phyloP scores from a whole-genome alignment of 306 rosid genomes.

The Luffa aegyptiaca region DNA sequence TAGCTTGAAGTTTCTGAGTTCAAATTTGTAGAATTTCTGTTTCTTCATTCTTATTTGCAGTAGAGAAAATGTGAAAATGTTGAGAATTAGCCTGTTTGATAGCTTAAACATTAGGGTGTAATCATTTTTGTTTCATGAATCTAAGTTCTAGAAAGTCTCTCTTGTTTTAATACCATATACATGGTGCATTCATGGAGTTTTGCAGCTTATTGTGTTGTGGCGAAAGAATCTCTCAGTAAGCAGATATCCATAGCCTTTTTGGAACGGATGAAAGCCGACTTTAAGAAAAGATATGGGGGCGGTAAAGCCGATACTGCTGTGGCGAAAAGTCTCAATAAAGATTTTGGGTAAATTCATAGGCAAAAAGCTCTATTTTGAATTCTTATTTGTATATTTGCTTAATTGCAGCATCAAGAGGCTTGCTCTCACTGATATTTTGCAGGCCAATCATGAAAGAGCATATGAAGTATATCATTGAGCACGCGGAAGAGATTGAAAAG shows the following conservation, averaged over 20 bases:
- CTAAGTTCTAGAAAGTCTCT: not conserved
- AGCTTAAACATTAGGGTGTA: not conserved
- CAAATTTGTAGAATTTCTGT: not conserved
- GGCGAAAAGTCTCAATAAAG: conserved; percentile 89
- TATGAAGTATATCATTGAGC: conserved; percentile 85
- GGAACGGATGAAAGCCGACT: conserved; percentile 77
- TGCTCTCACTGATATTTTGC: conserved; percentile 6
- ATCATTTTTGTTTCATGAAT: not conserved
- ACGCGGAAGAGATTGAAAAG: conserved; percentile 85
- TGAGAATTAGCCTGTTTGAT: not conserved
- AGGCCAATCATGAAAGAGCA: conserved; percentile 85
- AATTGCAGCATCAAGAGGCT: not conserved
- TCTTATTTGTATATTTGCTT: not conserved
- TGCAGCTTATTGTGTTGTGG: conserved; percentile 95
- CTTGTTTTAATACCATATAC: not conserved
- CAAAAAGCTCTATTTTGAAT: conserved; percentile 1
- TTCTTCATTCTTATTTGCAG: not conserved
- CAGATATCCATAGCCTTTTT: conserved; percentile 84
- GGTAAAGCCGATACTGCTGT: conserved; percentile 84
- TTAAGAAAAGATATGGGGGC: conserved; percentile 78
- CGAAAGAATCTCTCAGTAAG: conserved; percentile 77
- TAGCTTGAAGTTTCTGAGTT: not conserved
- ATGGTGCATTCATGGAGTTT: conserved; percentile 13
- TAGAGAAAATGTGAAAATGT: too few relatives aligned
- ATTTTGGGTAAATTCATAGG: conserved; percentile 59